Percentiles rank a stretch among this genome's conserved stretches.
phyloP scores from a whole-genome alignment of 1,284 basidiomycete genomes.

The Moesziomyces sp. region DNA sequence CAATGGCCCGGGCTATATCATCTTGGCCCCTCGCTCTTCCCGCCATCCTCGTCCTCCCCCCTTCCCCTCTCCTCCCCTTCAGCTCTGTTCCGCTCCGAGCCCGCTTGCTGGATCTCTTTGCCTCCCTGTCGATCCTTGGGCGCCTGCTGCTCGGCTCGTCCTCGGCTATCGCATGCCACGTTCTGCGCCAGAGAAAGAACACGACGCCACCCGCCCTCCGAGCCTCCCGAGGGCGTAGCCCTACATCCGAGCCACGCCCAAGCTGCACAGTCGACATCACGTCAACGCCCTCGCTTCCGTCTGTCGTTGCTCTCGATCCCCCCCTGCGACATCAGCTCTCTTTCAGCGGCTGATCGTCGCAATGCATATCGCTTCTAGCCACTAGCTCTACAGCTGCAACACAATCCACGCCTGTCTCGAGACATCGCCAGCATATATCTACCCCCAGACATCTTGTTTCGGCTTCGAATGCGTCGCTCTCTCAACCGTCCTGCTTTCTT shows the following conservation, averaged over 20 bases:
- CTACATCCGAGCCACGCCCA: constrained; percentile 14
- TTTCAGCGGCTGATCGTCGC: too few relatives aligned
- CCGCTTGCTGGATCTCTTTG: background rate
- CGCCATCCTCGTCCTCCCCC: background rate
- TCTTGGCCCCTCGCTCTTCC: background rate
- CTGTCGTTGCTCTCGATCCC: background rate
- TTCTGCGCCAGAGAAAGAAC: too few relatives aligned
- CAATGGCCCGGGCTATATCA: constrained; percentile 28
- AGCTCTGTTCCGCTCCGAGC: background rate
- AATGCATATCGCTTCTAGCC: too few relatives aligned
- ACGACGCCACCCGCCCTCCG: too few relatives aligned
- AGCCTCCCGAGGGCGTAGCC: background rate
- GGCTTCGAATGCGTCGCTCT: too few relatives aligned
- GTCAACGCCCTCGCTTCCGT: constrained; percentile 20
- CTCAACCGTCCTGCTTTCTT: too few relatives aligned
- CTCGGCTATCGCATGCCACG: background rate
- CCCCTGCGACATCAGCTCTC: too few relatives aligned
- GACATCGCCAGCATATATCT: too few relatives aligned
- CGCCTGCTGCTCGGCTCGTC: background rate
- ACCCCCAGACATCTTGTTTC: too few relatives aligned
- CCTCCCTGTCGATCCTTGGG: background rate
- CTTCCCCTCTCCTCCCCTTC: background rate
- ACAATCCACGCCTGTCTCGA: too few relatives aligned
- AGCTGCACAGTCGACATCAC: constrained; percentile 8
- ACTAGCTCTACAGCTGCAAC: too few relatives aligned